Conservation (phyloP, 306 rosid genomes). For the Cyamopsis tetragonoloba region DNA sequence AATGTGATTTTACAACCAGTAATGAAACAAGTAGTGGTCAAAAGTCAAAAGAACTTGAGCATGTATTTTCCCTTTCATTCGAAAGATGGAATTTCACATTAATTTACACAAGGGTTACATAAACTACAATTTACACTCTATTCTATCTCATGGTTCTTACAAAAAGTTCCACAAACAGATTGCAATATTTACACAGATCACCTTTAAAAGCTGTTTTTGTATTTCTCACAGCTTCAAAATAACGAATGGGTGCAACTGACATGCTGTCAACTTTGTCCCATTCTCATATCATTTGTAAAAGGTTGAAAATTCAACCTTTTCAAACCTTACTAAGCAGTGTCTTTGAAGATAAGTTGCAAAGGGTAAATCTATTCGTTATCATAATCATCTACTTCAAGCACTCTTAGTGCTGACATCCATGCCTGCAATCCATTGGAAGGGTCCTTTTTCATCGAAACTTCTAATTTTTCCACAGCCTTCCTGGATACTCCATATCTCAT, state of each 20-base stretch:
- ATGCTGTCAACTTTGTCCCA: not conserved
- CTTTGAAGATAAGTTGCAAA: slow-evolving; percentile 5
- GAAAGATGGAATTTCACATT: not conserved
- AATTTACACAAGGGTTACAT: not conserved
- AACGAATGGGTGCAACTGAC: not conserved
- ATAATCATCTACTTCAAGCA: slow-evolving; percentile 45
- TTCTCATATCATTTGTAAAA: not conserved
- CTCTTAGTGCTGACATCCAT: slow-evolving; percentile 72
- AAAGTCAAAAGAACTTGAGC: not conserved
- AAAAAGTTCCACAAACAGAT: slow-evolving; percentile 5
- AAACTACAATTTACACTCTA: not conserved
- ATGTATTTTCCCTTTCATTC: not conserved
- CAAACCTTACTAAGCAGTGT: not conserved
- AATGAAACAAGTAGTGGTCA: no score
- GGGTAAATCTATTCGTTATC: slow-evolving; percentile 33
- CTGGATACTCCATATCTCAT: slow-evolving; percentile 74
- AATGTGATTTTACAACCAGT: no score
- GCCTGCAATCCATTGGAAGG: slow-evolving; percentile 50
- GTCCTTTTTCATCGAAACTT: slow-evolving; percentile 47
- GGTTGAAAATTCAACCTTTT: not conserved
- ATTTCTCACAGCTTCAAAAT: slow-evolving; percentile 12
- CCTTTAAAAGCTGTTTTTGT: not conserved
- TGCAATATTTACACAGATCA: not conserved
- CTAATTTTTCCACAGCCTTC: slow-evolving; percentile 63
- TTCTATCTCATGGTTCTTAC: not conserved